phyloP scores from a whole-genome alignment of 805 yeast species.

The Kregervanrija pseudodelftensis region DNA sequence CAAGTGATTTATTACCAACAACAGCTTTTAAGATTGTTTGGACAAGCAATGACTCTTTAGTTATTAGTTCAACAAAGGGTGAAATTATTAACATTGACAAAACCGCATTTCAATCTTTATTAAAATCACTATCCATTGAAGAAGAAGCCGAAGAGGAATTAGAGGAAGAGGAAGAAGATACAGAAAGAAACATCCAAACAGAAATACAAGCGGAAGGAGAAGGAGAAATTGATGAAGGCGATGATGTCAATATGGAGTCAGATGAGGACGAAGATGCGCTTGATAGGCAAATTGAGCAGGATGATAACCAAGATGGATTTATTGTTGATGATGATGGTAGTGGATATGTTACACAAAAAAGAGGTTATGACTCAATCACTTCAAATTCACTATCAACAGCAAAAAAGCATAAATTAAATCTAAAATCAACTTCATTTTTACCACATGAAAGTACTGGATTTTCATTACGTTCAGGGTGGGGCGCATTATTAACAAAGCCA shows the following conservation, averaged over 20 bases:
- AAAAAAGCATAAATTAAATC: no score
- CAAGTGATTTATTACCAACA: conserved; percentile 3
- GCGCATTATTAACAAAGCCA: conserved; percentile 34
- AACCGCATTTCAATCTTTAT: conserved; percentile 4
- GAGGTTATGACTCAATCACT: no score
- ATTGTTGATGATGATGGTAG: conserved; percentile 60
- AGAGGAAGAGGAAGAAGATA: conserved; percentile 10
- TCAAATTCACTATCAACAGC: no score
- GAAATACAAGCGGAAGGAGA: conserved; percentile 7
- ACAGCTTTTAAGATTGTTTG: conserved; percentile 6
- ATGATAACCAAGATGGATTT: conserved; percentile 42
- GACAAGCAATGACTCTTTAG: conserved; percentile 6
- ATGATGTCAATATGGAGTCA: conserved; percentile 13
- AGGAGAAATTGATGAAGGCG: conserved; percentile 14
- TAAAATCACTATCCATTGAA: conserved; percentile 6
- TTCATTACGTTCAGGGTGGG: conserved; percentile 6
- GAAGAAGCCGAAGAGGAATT: conserved; percentile 12
- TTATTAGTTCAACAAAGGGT: conserved; percentile 9
- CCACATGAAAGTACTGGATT: no score
- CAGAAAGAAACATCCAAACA: conserved; percentile 17
- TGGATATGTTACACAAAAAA: conserved; percentile 20
- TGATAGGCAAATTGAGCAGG: conserved; percentile 22
- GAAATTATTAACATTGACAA: conserved; percentile 9
- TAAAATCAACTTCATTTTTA: no score
- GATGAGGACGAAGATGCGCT: conserved; percentile 18